Evolutionary conservation across 805 yeast species (phyloP).

Genomic region (Candida bentonensis): DNA sequence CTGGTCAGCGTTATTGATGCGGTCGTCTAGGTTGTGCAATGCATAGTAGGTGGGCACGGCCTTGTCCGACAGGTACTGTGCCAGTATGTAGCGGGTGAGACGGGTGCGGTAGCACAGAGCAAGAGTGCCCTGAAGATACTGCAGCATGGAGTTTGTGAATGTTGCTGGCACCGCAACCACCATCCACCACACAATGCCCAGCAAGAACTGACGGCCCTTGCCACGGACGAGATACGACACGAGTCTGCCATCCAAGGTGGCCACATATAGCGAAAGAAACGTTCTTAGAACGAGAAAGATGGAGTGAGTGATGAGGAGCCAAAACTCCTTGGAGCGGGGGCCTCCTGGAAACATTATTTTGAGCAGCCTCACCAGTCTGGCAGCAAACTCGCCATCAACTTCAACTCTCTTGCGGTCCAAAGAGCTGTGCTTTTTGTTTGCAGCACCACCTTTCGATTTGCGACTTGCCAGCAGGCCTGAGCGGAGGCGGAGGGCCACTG

Average conservation of each 20-base stretch:
- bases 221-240: constrained; percentile 72
- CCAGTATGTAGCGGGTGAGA: constrained; percentile 50
- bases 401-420: constrained; percentile 14
- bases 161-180: constrained; percentile 77
- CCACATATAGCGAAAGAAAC: constrained; percentile 62
- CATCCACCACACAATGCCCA: constrained; percentile 64
- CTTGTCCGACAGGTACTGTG: constrained; percentile 56
- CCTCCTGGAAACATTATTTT: constrained; percentile 22
- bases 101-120: constrained; percentile 39
- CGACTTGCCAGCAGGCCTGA: neutral
- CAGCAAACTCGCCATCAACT: constrained; percentile 18
- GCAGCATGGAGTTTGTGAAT: constrained; percentile 54
- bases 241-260: constrained; percentile 71
- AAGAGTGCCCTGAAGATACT: constrained; percentile 23
- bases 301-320: constrained; percentile 37
- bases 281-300: constrained; percentile 53
- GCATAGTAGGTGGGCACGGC: constrained; percentile 61
- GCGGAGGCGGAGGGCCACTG: neutral
- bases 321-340: constrained; percentile 18
- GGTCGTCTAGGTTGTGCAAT: constrained; percentile 43
- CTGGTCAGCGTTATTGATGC: constrained; percentile 66
- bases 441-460: neutral
- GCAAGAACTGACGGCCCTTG: constrained; percentile 47
- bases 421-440: neutral
- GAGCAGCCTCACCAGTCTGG: constrained; percentile 16